Base-by-base conservation (phyloP, 1,284 basidiomycete species). In the Trichosporon sp. region DNA sequence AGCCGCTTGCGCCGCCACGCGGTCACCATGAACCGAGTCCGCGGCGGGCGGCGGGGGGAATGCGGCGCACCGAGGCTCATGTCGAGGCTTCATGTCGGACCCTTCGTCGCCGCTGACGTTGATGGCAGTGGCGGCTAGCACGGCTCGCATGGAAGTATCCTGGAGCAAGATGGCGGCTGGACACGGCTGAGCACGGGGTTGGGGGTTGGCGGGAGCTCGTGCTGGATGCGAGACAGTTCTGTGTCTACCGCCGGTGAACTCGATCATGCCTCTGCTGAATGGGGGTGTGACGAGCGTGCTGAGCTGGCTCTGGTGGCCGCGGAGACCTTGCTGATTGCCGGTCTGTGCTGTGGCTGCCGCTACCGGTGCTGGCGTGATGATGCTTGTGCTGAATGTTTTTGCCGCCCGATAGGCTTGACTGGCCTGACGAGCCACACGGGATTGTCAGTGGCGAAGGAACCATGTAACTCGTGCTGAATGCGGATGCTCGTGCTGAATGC, bases 381-480 rank as follows among this genome's bases (percentile, higher is more conserved):
- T 19, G n/a, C 46, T 48, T 16, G 16, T 48, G 46, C 46, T 48
- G 4, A 19, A 48, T 48, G 46, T 48, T 48, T 12, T 16, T 16
- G 46, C 46, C 19, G 14, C 46, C 5, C 12, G n/a, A 8, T 4
- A 37, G 46, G 16, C 46, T 5, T 16, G 46, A 6, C 4, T 4
- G 46, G 26, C 26, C 26, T 26, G 26, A 26, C 26, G 26, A 26
- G 26, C 26, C 26, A 26, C 26, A 26, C 26, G 26, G 26, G 26
- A 26, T 26, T 26, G 26, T n/a, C 10, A 16, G 46, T 19, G 19
- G 19, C 14, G 46, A 40, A 37, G 5, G 35, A 37, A 11, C 11
- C 40, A 43, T 46, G n/a, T 46, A n/a, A 14, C 43, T 54, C 21
- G 51, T 54, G 51, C 51, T 54, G 51, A 54, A 54, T 54, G 51